These are phyloP conservation scores for Coemansia sp. DNA, from an alignment of 192 early-diverging fungal species.

Conservation along the genomic window DNA sequence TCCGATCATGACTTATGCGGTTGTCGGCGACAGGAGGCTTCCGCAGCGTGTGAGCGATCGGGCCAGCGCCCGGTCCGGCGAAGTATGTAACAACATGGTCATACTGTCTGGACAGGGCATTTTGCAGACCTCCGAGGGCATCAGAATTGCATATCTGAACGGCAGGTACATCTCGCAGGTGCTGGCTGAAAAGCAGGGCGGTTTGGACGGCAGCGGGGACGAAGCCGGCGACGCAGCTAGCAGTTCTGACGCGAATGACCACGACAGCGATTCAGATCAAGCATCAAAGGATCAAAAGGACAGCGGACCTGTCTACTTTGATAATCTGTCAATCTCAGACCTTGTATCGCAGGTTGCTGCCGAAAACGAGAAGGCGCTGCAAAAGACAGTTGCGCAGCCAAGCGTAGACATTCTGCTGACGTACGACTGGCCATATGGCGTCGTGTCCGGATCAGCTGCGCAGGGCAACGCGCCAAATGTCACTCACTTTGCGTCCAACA, in stretches of 20 bases:
- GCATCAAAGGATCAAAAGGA: neutral
- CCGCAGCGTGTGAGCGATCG: slow-evolving; percentile 57
- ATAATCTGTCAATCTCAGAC: slow-evolving; percentile 13
- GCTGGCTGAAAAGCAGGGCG: neutral
- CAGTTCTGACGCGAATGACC: neutral
- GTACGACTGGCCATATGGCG: slow-evolving; percentile 73
- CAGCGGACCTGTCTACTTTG: slow-evolving; percentile 13
- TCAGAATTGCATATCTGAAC: slow-evolving; percentile 49
- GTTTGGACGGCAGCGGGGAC: neutral
- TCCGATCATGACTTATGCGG: slow-evolving; percentile 73
- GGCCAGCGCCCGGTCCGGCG: slow-evolving; percentile 59
- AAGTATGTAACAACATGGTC: slow-evolving; percentile 74
- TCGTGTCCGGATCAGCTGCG: slow-evolving; percentile 6
- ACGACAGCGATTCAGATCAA: neutral
- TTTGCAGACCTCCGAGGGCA: slow-evolving; percentile 46
- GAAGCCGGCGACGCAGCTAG: neutral
- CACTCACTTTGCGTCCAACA: slow-evolving; percentile 21
- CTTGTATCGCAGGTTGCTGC: slow-evolving; percentile 25
- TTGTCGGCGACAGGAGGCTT: slow-evolving; percentile 62
- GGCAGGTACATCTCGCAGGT: slow-evolving; percentile 22
- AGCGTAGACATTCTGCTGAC: slow-evolving; percentile 78
- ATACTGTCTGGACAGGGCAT: slow-evolving; percentile 61
- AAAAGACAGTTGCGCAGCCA: slow-evolving; percentile 35
- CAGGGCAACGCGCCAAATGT: neutral
- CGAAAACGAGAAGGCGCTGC: slow-evolving; percentile 36